Percentiles rank a stretch among this genome's conserved stretches.
These are phyloP conservation scores for Fusarium xyrophilum DNA, from an alignment of 2,329 filamentous ascomycete genomes.

Conservation along the genomic window DNA sequence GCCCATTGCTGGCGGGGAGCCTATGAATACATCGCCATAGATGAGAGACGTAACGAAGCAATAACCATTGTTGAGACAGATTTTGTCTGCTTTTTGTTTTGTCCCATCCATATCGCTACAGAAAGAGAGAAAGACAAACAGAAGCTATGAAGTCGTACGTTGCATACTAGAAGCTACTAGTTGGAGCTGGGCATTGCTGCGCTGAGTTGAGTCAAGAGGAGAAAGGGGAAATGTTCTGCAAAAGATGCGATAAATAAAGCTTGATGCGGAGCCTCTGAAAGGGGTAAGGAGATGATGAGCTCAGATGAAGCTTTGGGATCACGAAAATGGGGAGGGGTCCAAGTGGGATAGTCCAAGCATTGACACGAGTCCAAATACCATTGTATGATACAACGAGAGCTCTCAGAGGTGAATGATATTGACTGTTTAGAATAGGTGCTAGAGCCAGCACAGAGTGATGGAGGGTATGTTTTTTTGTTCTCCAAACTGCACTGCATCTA, in stretches of 20 bases:
- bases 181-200: constrained; percentile 17
- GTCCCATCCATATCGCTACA: constrained; percentile 27
- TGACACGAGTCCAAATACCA: constrained; percentile 31
- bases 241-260: constrained; percentile 14
- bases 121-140: constrained; percentile 22
- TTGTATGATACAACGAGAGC: constrained; percentile 40
- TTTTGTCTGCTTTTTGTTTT: constrained; percentile 32
- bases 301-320: constrained; percentile 3
- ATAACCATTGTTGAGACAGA: constrained; percentile 55
- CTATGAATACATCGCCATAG: constrained; percentile 72
- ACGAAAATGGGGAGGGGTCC: neutral
- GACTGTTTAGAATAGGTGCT: constrained; percentile 29
- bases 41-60: constrained; percentile 59
- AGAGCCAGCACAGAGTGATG: constrained; percentile 7
- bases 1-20: constrained; percentile 57
- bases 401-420: constrained; percentile 37
- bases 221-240: constrained; percentile 9
- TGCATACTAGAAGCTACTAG: constrained; percentile 38
- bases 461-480: constrained; percentile 25
- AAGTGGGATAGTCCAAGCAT: constrained; percentile 23
- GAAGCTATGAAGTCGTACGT: constrained; percentile 28
- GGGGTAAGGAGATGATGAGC: neutral
- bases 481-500: neutral
- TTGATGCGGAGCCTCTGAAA: constrained; percentile 7
- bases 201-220: neutral